Evolutionary conservation across 1,139 yeast species (phyloP).

Genomic region (Chernovozyma sophiae-reginae): DNA sequence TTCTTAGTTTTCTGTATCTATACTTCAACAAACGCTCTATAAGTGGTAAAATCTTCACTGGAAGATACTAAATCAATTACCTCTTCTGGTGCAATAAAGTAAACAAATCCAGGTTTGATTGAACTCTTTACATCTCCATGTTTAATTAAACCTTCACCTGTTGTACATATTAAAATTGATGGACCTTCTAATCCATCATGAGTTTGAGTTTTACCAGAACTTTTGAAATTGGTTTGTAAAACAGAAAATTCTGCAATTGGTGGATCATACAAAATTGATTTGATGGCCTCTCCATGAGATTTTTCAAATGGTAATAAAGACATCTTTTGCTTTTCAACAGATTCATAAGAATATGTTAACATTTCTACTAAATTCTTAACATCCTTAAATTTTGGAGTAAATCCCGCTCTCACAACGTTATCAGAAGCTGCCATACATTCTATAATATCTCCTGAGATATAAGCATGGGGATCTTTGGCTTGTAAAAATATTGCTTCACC

Average conservation of each 20-base stretch:
- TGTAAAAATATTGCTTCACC: constrained; percentile 97
- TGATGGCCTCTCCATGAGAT: constrained; percentile 61
- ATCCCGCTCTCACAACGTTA: constrained; percentile 96
- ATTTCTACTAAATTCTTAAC: constrained; percentile 82
- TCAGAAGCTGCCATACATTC: constrained; percentile 99
- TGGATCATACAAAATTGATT: constrained; percentile 75
- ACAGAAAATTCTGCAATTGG: constrained; percentile 97
- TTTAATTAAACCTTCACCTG: constrained; percentile 63
- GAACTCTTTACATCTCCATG: constrained; percentile 41
- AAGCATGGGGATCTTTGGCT: constrained; percentile 98
- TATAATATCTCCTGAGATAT: constrained; percentile 92
- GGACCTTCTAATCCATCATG: constrained; percentile 77
- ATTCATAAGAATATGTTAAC: constrained; percentile 86
- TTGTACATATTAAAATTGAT: constrained; percentile 77
- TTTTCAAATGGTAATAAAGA: constrained; percentile 58
- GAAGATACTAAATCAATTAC: constrained; percentile 57
- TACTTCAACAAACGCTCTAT: constrained; percentile 84
- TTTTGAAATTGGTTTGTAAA: constrained; percentile 61
- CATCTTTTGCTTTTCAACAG: constrained; percentile 93
- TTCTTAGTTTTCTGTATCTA: no score
- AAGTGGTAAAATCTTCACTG: constrained; percentile 58
- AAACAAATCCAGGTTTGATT: constrained; percentile 65
- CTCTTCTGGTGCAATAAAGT: constrained; percentile 76
- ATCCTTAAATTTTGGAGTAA: constrained; percentile 97
- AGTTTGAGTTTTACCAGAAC: constrained; percentile 39